Evolutionary conservation across 306 rosid species (phyloP).

Genomic region (Biancaea sappan): DNA sequence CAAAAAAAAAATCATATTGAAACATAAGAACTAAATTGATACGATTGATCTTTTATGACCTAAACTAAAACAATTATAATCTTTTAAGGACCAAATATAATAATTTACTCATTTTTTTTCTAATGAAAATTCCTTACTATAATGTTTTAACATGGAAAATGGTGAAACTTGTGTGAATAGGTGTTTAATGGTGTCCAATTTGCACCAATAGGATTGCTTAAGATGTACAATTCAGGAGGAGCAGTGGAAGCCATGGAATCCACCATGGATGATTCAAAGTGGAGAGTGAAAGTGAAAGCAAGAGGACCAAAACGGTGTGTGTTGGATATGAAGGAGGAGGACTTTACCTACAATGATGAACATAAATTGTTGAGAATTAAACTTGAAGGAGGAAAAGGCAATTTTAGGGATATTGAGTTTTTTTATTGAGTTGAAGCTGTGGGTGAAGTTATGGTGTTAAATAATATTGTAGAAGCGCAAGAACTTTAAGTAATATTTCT

Average conservation of each 20-base stretch:
- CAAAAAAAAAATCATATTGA: no score
- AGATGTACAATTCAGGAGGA: constrained; percentile 85
- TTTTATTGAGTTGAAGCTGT: constrained; percentile 33
- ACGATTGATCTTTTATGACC: no score
- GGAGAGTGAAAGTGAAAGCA: constrained; percentile 45
- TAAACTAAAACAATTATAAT: no score
- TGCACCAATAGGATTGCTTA: constrained; percentile 70
- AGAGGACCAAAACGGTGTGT: constrained; percentile 59
- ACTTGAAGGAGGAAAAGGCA: constrained; percentile 54
- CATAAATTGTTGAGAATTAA: constrained; percentile 49
- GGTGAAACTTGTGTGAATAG: constrained; percentile 38
- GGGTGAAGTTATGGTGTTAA: no score
- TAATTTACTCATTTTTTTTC: no score
- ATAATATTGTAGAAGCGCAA: no score
- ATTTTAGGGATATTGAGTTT: constrained; percentile 50
- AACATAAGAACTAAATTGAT: no score
- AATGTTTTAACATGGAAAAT: constrained; percentile 9
- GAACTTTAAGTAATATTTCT: no score
- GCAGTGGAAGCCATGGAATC: constrained; percentile 57
- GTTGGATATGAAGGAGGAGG: constrained; percentile 55
- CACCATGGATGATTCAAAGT: constrained; percentile 33
- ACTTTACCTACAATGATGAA: constrained; percentile 51
- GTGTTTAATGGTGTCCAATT: constrained; percentile 44
- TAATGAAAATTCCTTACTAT: background rate
- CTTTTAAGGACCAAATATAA: no score